phyloP scores from a whole-genome alignment of 1,139 yeast genomes.

The Zygotorulaspora mrakii region DNA sequence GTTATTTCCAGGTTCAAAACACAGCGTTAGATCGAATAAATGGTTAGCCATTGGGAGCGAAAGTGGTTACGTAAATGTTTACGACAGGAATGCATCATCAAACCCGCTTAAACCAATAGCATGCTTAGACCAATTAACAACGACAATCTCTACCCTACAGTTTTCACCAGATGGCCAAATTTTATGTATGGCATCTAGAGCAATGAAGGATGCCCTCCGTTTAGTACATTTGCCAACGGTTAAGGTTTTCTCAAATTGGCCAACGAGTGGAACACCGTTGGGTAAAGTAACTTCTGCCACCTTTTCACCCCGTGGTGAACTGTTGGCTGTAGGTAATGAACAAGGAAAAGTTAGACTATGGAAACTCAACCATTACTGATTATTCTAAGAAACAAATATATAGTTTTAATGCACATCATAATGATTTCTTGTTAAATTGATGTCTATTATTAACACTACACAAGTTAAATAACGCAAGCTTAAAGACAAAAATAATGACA shows the following conservation, averaged over 20 bases:
- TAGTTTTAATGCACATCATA: slow-evolving; percentile 1
- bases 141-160: slow-evolving; percentile 67
- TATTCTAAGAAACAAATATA: not conserved
- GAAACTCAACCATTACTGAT: slow-evolving; percentile 72
- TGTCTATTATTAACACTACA: not conserved
- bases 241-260: slow-evolving; percentile 91
- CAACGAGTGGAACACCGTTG: slow-evolving; percentile 92
- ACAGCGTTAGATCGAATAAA: slow-evolving; percentile 47
- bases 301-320: slow-evolving; percentile 77
- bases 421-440: not conserved
- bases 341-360: slow-evolving; percentile 87
- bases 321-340: slow-evolving; percentile 87
- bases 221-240: slow-evolving; percentile 86
- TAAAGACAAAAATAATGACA: too few relatives aligned
- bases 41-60: slow-evolving; percentile 89
- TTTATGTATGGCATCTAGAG: slow-evolving; percentile 79
- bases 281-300: slow-evolving; percentile 85
- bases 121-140: slow-evolving; percentile 72
- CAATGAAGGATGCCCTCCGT: slow-evolving; percentile 79
- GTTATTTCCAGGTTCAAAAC: slow-evolving; percentile 23
- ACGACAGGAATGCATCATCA: slow-evolving; percentile 47
- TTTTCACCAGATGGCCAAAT: slow-evolving; percentile 90
- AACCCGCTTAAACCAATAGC: slow-evolving; percentile 47
- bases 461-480: not conserved
- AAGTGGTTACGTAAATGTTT: slow-evolving; percentile 85